Evolutionary conservation across 495 filamentous ascomycete species (phyloP).

Genomic region (Neurospora africana): DNA sequence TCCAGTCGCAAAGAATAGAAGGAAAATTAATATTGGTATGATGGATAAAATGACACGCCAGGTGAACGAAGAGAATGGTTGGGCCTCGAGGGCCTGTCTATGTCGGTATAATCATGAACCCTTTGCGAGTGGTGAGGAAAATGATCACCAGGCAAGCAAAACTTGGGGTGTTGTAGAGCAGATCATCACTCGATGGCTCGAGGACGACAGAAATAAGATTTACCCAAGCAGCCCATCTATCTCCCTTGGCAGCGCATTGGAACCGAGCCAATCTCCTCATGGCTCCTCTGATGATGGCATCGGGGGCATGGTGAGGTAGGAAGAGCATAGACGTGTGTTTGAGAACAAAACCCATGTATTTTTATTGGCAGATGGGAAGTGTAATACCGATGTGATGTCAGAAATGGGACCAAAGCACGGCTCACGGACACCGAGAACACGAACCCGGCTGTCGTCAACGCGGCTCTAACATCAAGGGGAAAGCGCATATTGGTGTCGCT

Average conservation of each 20-base stretch:
- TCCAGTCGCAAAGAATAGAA: conserved; percentile 28
- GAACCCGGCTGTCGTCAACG: neutral
- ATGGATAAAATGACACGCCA: neutral
- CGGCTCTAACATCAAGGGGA: neutral
- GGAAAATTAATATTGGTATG: neutral
- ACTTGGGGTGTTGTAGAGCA: neutral
- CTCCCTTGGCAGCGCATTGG: neutral
- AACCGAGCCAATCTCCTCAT: neutral
- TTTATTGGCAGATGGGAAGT: neutral
- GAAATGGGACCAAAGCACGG: neutral
- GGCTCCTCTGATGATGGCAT: neutral
- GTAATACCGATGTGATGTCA: neutral
- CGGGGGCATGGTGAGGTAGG: neutral
- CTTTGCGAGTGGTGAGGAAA: neutral
- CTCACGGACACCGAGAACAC: neutral
- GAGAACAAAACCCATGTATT: neutral
- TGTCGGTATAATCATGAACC: conserved; percentile 32
- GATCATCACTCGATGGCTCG: neutral
- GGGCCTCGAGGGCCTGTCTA: conserved; percentile 31
- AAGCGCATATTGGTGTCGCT: neutral
- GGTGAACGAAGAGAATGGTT: neutral
- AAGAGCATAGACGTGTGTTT: neutral
- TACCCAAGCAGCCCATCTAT: neutral
- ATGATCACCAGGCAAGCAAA: neutral
- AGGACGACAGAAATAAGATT: neutral